A percentile compares a stretch with the other conserved stretches of the same genome.
These are phyloP conservation scores for Rhizomucor miehei DNA, from an alignment of 371 early-diverging fungal species.

Conservation along the genomic window DNA sequence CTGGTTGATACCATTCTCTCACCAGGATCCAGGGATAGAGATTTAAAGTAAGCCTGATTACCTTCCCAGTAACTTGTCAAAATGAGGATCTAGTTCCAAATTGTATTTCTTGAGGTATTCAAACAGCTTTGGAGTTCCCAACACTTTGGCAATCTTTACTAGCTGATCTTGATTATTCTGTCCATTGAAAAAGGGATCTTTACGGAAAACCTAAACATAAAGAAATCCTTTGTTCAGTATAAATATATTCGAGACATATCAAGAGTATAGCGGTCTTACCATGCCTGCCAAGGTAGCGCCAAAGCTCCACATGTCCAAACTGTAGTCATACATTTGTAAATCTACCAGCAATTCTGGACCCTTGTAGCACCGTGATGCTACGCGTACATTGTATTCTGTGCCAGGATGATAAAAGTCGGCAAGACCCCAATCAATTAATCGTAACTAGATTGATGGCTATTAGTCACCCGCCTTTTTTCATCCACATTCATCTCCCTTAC, in stretches of 20 bases:
- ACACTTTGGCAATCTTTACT: conserved; percentile 94
- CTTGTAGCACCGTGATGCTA: conserved; percentile 99
- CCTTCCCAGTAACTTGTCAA: conserved; percentile 78
- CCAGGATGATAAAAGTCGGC: conserved; percentile 99
- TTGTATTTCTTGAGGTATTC: conserved; percentile 95
- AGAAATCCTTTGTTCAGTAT: neutral
- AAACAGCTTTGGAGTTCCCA: conserved; percentile 93
- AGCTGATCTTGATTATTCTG: conserved; percentile 98
- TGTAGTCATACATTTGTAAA: conserved; percentile 98
- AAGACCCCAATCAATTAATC: conserved; percentile 99
- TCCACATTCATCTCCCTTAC: conserved; percentile 32
- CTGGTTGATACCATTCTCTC: neutral
- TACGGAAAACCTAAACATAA: conserved; percentile 85
- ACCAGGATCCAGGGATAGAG: neutral
- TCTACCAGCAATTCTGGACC: conserved; percentile 99
- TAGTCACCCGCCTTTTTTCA: neutral
- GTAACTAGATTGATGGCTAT: conserved; percentile 61
- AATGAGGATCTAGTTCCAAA: conserved; percentile 85
- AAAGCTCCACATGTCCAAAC: conserved; percentile 99
- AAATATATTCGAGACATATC: neutral
- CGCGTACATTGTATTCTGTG: conserved; percentile 97
- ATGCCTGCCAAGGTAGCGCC: conserved; percentile 99
- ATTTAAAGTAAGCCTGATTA: conserved; percentile 11
- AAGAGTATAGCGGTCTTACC: conserved; percentile 41
- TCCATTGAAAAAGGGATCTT: conserved; percentile 99